Evolutionary conservation across 2,329 filamentous ascomycete species (phyloP).

Genomic region (Verticillium dahliae): DNA sequence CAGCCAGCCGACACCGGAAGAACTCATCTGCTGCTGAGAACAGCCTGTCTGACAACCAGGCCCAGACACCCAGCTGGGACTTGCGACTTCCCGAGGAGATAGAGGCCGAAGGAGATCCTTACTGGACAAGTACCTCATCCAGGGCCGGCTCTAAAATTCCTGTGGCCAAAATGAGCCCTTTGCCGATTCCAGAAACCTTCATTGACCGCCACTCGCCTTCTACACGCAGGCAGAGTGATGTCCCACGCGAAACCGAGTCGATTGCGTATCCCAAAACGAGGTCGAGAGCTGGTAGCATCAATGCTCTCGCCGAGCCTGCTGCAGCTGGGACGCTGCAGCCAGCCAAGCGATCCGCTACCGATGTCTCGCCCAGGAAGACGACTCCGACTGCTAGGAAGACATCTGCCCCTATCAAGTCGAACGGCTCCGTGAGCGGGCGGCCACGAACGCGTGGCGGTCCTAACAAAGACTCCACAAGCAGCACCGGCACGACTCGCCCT

Average conservation of each 20-base stretch:
- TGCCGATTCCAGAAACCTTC: conserved; percentile 65
- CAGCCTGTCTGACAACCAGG: conserved; percentile 28
- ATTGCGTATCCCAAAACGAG: conserved; percentile 56
- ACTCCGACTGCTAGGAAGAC: conserved; percentile 32
- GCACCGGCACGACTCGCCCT: conserved; percentile 48
- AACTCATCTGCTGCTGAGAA: conserved; percentile 35
- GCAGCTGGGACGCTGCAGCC: conserved; percentile 15
- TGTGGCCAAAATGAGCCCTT: conserved; percentile 71
- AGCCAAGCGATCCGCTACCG: conserved; percentile 36
- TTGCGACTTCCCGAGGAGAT: conserved; percentile 73
- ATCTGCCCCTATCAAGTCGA: conserved; percentile 34
- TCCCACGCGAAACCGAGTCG: conserved; percentile 43
- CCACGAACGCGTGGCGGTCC: conserved; percentile 58
- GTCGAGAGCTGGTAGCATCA: conserved; percentile 63
- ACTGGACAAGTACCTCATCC: conserved; percentile 49
- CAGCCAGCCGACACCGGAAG: conserved; percentile 27
- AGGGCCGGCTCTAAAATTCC: conserved; percentile 66
- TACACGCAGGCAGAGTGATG: conserved; percentile 52
- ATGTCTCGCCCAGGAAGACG: conserved; percentile 49
- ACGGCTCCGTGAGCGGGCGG: conserved; percentile 35
- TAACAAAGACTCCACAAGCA: conserved; percentile 35
- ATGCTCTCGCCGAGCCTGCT: conserved; percentile 45
- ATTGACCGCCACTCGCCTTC: conserved; percentile 69
- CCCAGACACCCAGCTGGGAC: conserved; percentile 55
- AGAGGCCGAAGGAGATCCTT: conserved; percentile 53